A percentile compares a stretch with the other conserved stretches of the same genome.
These are phyloP conservation scores for Annulohypoxylon maeteangense DNA, from an alignment of 495 filamentous ascomycete genomes.

Conservation along the genomic window DNA sequence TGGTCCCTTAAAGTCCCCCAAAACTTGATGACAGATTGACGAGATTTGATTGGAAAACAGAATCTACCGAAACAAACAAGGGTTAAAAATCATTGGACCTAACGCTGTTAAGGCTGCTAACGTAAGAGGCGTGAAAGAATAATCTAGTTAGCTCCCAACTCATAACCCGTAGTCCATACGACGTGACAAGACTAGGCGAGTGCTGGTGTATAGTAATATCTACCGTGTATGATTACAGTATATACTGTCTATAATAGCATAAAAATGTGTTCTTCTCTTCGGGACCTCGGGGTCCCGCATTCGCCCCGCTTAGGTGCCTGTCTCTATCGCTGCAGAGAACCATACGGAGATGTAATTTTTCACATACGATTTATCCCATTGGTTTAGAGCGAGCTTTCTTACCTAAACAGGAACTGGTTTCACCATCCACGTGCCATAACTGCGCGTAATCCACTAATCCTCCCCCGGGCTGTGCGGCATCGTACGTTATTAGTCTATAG, in stretches of 20 bases:
- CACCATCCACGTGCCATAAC: slow-evolving; percentile 23
- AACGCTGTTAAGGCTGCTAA: not conserved
- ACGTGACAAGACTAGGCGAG: not conserved
- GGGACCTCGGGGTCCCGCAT: slow-evolving; percentile 36
- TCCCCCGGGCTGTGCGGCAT: slow-evolving; percentile 22
- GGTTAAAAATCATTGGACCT: slow-evolving; percentile 10
- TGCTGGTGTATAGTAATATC: not conserved
- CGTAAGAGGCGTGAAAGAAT: slow-evolving; percentile 4
- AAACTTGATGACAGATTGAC: slow-evolving; percentile 41
- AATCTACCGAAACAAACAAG: slow-evolving; percentile 13
- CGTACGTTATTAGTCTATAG: slow-evolving; percentile 25
- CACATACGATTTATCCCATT: slow-evolving; percentile 27
- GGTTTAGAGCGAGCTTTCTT: slow-evolving; percentile 29
- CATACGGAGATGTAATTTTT: slow-evolving; percentile 5
- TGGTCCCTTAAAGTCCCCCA: not conserved
- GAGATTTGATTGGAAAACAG: slow-evolving; percentile 37
- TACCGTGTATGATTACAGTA: not conserved
- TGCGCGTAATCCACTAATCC: not conserved
- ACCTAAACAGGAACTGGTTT: slow-evolving; percentile 36
- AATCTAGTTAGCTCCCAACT: not conserved
- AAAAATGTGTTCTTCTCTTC: slow-evolving; percentile 15
- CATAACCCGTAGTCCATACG: not conserved
- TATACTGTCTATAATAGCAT: slow-evolving; percentile 16
- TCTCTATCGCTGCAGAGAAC: slow-evolving; percentile 1
- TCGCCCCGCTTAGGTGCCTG: slow-evolving; percentile 14